A percentile compares a stretch with the other conserved stretches of the same genome.
Conservation (phyloP, 192 early-diverging fungal species). For the Backusella tuberculispora region DNA sequence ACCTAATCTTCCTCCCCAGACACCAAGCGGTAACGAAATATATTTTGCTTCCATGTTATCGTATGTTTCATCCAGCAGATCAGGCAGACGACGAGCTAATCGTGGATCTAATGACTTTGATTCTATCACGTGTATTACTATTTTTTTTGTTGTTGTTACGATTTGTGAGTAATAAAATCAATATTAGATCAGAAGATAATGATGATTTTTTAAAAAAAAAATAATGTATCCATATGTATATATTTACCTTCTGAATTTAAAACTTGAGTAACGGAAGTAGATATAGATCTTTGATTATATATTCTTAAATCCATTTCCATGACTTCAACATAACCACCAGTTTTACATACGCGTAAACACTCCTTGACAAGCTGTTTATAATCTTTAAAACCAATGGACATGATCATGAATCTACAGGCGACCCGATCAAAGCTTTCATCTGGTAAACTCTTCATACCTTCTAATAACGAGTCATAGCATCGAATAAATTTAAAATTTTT, state of each 20-base stretch:
- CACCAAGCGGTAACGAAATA: slow-evolving; percentile 33
- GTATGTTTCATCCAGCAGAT: slow-evolving; percentile 6
- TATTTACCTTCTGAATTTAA: slow-evolving; percentile 37
- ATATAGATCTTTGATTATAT: slow-evolving; percentile 10
- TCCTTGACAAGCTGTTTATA: slow-evolving; percentile 22
- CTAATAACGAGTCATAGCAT: slow-evolving; percentile 19
- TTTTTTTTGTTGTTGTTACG: neutral
- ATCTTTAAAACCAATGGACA: slow-evolving; percentile 16
- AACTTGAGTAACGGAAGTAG: neutral
- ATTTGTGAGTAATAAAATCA: neutral
- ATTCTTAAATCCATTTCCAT: slow-evolving; percentile 38
- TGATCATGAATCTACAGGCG: slow-evolving; percentile 18
- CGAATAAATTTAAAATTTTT: slow-evolving; percentile 30
- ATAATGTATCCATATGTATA: no score
- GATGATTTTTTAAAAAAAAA: neutral
- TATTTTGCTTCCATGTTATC: slow-evolving; percentile 5
- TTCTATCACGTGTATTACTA: slow-evolving; percentile 25
- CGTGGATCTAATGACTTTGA: slow-evolving; percentile 19
- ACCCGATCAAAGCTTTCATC: slow-evolving; percentile 27
- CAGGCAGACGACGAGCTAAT: slow-evolving; percentile 19
- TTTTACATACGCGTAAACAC: slow-evolving; percentile 32
- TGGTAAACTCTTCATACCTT: slow-evolving; percentile 16
- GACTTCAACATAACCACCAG: slow-evolving; percentile 34
- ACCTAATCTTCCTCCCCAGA: slow-evolving; percentile 39
- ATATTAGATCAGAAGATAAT: neutral